Evolutionary conservation across 768 basidiomycete genomes (phyloP), one percentile per base, ranked within the genome.

Genomic region (Leccinum boreale): DNA sequence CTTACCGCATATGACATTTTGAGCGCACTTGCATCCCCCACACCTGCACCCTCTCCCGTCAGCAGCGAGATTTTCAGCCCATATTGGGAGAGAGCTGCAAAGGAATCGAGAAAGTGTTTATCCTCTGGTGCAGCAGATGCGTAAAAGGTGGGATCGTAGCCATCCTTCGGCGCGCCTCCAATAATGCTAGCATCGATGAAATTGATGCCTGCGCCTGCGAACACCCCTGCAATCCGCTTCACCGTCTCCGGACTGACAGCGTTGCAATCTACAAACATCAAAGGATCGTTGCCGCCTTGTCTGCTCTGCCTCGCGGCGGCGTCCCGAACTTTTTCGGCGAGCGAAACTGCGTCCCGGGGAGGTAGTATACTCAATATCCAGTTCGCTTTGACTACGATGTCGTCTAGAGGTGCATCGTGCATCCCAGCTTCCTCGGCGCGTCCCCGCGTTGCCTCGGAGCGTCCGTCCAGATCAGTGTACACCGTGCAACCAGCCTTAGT

Each of bases 1-100:
- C 79, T 65, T 53, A 85, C 84, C 50, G 80, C 81, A 69, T 86
- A 84, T 19, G 82, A 81, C 84, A 85, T 84, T 70, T 86, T 86
- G 58, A 85, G 66, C 5, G 82, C 83, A 59, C 84, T 85, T 2
- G 83, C 85, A 60, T 81, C 82, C 5, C 85, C 83, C 23, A 83
- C 72, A 3, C 78, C 78, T 1, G 74, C 73, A 28, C 77, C 79
- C 53, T 81, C 78, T 23, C 79, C 81, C 45, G 66, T 75, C 61
- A 86, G 63, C 3, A 74, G 66, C 15, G 75, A 77, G 10, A 81
- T 69, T 62, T 77, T 80, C 21, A 83, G 62, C 4, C 83, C 83
- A 52, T 74, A 76, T 55, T 73, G 62, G 15, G 74, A 68, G n/a
- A 82, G 65, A 1, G 56, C 66, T 19, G 62, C 75, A 55, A 85